Base-by-base conservation (phyloP, 139 green algal species). In the Chlamydomonas sphaeroides region DNA sequence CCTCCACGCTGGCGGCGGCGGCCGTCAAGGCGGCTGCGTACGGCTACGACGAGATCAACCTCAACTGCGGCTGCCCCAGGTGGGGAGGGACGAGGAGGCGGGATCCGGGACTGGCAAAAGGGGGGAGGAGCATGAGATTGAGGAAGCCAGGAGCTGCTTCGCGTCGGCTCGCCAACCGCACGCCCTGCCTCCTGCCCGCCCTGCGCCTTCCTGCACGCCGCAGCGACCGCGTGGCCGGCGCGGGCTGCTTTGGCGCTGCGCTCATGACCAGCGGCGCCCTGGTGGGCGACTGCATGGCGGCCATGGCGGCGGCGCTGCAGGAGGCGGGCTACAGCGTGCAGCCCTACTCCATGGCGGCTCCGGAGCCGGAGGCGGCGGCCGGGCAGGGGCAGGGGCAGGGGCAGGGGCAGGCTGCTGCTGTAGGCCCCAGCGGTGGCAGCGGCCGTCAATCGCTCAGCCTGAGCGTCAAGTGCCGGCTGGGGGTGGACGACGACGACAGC, bases 31-130 rank as follows among this genome's bases (percentile, higher is more conserved):
- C 74, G 23, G 70, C 61, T 8, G 51, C 85, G 68, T 88, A 90
- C 53, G 92, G 89, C 28, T 98, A 98, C 62, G 95, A 98, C 61
- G 95, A 98, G 79, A 97, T 98, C 85, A 98, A 98, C 89, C 86
- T 98, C 23, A 98, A 98, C 83, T 98, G 96, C 76, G 96, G 95
- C 67, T 98, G 94, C 89, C 95, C 95, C 45, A 96, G 86, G 89
- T 84, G 68, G 6, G 84, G 26, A 28, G 23, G 39, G 35, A 42
- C 62, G 33, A n/a, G n/a, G n/a, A n/a, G n/a, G n/a, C n/a, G n/a
- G n/a, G n/a, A n/a, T n/a, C n/a, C n/a, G n/a, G n/a, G n/a, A n/a
- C n/a, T n/a, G n/a, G n/a, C n/a, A n/a, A n/a, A n/a, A n/a, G n/a
- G n/a, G n/a, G n/a, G n/a, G n/a, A n/a, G n/a, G n/a, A n/a, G n/a